These are phyloP conservation scores for Avicennia marina DNA, from an alignment of 257 asterid genomes.

Conservation along the genomic window DNA sequence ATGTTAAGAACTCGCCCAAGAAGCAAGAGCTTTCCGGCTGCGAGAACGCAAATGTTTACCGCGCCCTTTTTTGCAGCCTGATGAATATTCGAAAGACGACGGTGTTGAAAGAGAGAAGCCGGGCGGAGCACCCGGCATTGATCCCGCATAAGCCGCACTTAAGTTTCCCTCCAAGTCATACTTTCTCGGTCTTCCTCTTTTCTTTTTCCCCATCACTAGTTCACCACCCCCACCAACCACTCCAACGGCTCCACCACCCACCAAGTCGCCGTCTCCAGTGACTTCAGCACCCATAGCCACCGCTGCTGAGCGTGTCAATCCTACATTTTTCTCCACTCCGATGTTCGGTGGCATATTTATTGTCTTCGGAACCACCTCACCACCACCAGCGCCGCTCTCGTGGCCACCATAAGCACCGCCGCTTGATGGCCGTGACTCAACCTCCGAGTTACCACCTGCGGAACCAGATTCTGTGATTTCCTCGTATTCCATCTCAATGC, in stretches of 20 bases:
- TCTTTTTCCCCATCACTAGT: conserved; percentile 38
- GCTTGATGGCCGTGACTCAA: conserved; percentile 40
- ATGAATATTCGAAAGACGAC: conserved; percentile 34
- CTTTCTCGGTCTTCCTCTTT: conserved; percentile 69
- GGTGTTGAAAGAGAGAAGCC: conserved; percentile 49
- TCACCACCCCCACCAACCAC: no score
- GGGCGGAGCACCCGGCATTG: conserved; percentile 22
- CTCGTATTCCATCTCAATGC: conserved; percentile 48
- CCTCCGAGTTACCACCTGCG: conserved; percentile 34
- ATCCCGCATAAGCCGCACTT: conserved; percentile 27
- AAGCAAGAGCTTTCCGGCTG: conserved; percentile 46
- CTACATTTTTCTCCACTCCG: conserved; percentile 24
- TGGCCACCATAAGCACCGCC: conserved; percentile 25
- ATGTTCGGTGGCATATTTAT: conserved; percentile 19
- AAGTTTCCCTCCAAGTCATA: conserved; percentile 63
- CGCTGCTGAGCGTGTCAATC: conserved; percentile 2
- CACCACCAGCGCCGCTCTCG: no score
- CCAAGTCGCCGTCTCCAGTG: no score
- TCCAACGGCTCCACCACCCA: conserved; percentile 1
- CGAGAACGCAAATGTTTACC: conserved; percentile 40
- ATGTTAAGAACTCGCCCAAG: conserved; percentile 39
- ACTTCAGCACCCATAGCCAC: conserved; percentile 3
- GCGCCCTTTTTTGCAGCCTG: conserved; percentile 45
- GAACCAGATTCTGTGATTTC: conserved; percentile 63
- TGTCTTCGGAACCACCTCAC: conserved; percentile 24